Conservation (phyloP, 495 filamentous ascomycete genomes). For the Oleoguttula mirabilis region DNA sequence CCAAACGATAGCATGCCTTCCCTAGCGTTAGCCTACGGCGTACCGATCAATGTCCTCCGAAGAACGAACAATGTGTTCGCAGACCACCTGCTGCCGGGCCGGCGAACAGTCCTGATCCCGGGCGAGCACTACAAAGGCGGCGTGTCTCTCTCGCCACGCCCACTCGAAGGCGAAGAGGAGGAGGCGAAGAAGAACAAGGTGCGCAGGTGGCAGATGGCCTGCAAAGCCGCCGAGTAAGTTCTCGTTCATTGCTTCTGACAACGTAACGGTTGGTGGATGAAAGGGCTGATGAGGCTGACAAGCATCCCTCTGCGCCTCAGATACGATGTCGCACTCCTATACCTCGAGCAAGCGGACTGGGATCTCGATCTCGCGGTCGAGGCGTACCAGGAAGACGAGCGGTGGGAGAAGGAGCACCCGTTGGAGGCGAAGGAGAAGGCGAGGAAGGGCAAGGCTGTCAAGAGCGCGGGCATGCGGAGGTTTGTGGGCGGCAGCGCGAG, state of each 20-base stretch:
- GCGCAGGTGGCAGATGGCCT: slow-evolving; percentile 57
- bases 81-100: slow-evolving; percentile 53
- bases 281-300: slow-evolving; percentile 23
- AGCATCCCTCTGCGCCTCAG: slow-evolving; percentile 31
- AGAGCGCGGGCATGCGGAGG: slow-evolving; percentile 20
- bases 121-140: slow-evolving; percentile 50
- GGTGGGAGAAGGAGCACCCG: slow-evolving; percentile 59
- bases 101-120: slow-evolving; percentile 56
- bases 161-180: slow-evolving; percentile 56
- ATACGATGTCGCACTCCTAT: slow-evolving; percentile 60
- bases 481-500: no score
- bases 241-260: no score
- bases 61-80: slow-evolving; percentile 49
- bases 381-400: slow-evolving; percentile 52
- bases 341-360: slow-evolving; percentile 53
- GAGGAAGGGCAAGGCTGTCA: slow-evolving; percentile 22
- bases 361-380: slow-evolving; percentile 49
- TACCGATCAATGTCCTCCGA: slow-evolving; percentile 45
- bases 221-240: slow-evolving; percentile 54
- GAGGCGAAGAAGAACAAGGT: slow-evolving; percentile 52
- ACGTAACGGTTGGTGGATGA: no score
- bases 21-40: slow-evolving; percentile 53
- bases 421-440: slow-evolving; percentile 34
- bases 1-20: slow-evolving; percentile 51
- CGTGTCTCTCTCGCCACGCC: slow-evolving; percentile 50